Evolutionary conservation across 257 asterid species (phyloP).

Genomic region (Schizonepeta tenuifolia): DNA sequence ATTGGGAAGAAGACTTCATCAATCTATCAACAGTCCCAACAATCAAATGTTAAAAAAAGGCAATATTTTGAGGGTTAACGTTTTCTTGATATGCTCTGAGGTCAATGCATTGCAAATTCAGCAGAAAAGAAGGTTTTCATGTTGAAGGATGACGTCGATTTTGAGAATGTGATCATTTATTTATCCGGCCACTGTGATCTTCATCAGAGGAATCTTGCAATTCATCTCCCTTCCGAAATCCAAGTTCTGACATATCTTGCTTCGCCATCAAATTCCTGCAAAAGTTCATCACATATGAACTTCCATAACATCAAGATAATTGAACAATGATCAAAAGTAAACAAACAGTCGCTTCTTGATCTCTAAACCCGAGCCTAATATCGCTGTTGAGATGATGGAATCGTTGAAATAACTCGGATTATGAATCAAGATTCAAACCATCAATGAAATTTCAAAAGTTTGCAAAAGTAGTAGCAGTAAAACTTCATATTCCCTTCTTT

Average conservation of each 20-base stretch:
- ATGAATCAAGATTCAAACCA: conserved; percentile 1
- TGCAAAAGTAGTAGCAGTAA: not conserved
- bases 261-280: conserved; percentile 98
- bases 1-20: not conserved
- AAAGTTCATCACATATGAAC: not conserved
- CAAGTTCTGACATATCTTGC: conserved; percentile 93
- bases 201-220: conserved; percentile 41
- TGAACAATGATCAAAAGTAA: not conserved
- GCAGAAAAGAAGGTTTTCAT: not conserved
- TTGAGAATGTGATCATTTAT: conserved; percentile 24
- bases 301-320: not conserved
- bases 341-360: not conserved
- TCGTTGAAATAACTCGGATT: not conserved
- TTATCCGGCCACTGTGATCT: conserved; percentile 27
- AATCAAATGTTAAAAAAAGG: conserved; percentile 5
- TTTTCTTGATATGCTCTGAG: not conserved
- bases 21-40: not conserved
- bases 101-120: not conserved
- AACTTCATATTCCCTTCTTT: not conserved
- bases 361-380: not conserved
- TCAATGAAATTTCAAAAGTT: not conserved
- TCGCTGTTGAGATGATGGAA: not conserved
- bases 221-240: conserved; percentile 55
- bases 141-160: not conserved
- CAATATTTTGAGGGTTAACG: no score